Evolutionary conservation across 129 eudicot genomes (phyloP).

Genomic region (Chrysanthemum seticuspe): DNA sequence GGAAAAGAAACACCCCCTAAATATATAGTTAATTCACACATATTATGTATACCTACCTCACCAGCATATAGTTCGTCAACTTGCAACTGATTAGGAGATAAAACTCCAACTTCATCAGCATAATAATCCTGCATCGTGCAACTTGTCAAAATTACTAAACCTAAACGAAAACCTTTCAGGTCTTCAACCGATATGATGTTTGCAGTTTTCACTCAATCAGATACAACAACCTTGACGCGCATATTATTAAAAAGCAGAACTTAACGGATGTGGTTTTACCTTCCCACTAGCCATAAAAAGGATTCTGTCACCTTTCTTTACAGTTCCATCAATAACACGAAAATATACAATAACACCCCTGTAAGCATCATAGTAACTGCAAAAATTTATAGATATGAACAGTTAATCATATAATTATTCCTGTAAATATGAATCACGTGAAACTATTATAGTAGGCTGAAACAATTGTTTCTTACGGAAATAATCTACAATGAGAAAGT

Average conservation of each 20-base stretch:
- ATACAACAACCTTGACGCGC: neutral
- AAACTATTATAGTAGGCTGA: conserved; percentile 13
- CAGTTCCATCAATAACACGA: conserved; percentile 90
- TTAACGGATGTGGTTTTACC: conserved; percentile 39
- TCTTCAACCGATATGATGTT: conserved; percentile 13
- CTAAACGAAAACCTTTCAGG: conserved; percentile 13
- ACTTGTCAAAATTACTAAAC: neutral
- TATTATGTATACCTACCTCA: conserved; percentile 59
- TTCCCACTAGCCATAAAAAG: conserved; percentile 93
- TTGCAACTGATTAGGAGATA: conserved; percentile 93
- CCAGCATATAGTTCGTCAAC: conserved; percentile 91
- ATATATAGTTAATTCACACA: conserved; percentile 9
- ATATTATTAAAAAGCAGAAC: neutral
- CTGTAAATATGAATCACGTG: neutral
- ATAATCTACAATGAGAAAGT: conserved; percentile 1
- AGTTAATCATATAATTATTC: conserved; percentile 19
- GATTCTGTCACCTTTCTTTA: conserved; percentile 89
- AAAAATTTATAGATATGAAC: conserved; percentile 31
- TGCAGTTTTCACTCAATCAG: conserved; percentile 19
- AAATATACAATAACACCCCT: conserved; percentile 97
- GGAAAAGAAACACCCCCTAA: neutral
- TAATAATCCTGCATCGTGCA: conserved; percentile 70
- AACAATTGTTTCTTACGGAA: too few species aligned
- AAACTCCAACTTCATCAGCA: conserved; percentile 95
- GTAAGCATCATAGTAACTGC: conserved; percentile 96